Percentiles rank a stretch among this genome's conserved stretches.
phyloP scores from a whole-genome alignment of 441 rosid genomes.

The Gossypium gossypioides region DNA sequence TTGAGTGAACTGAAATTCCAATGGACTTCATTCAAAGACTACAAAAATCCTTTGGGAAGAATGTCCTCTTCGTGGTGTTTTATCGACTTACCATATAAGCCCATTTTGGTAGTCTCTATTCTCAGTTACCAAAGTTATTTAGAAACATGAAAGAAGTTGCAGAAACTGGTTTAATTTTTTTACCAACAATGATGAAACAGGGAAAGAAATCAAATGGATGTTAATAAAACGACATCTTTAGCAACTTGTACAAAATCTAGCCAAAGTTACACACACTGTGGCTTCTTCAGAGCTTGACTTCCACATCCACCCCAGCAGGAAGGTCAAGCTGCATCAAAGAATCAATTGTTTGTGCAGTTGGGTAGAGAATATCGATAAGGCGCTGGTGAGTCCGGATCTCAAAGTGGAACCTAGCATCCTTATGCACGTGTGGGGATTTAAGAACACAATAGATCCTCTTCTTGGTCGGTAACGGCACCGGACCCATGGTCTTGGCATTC shows the following conservation, averaged over 20 bases:
- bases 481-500: constrained; percentile 89
- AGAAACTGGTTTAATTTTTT: background rate
- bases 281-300: constrained; percentile 72
- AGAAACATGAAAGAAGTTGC: background rate
- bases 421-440: constrained; percentile 93
- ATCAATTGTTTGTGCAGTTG: constrained; percentile 90
- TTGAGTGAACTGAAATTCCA: too few species aligned
- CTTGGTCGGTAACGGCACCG: constrained; percentile 93
- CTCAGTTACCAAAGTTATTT: too few species aligned
- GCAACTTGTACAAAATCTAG: constrained; percentile 12
- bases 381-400: constrained; percentile 95
- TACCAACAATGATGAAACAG: background rate
- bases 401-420: constrained; percentile 94
- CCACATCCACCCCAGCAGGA: constrained; percentile 92
- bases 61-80: too few species aligned
- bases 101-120: too few species aligned
- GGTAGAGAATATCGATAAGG: constrained; percentile 80
- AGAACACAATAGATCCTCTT: constrained; percentile 83
- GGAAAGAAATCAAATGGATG: background rate
- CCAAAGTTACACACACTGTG: constrained; percentile 7
- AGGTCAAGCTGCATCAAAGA: constrained; percentile 94
- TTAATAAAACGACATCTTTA: background rate
- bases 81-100: too few species aligned
- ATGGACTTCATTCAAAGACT: too few species aligned
- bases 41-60: too few species aligned